Evolutionary conservation across 78 protist species (phyloP), one percentile per base, ranked within the genome.

Genomic region (Dictyostelium purpureum): DNA sequence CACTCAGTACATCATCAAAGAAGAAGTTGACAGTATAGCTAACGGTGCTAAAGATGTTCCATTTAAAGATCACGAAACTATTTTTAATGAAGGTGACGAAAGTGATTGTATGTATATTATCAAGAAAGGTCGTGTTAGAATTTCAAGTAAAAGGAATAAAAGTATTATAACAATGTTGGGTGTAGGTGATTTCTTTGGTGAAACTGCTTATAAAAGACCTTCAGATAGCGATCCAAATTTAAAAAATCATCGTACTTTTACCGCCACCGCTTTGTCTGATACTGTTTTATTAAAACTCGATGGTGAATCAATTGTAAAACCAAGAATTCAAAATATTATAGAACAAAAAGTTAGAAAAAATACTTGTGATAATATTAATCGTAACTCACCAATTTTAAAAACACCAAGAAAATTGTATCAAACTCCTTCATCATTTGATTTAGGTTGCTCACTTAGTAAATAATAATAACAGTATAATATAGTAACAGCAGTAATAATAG

Each of bases 181-280:
- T 2, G 51, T 47, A 28, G 94, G 92, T 56, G 92, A 85, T 9
- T 81, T 77, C 40, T 90, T 90, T 51, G 94, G 94, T 47, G 94
- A 90, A 33, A 76, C 81, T 24, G 70, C 94, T 4, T 47, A 63
- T 24, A n/a, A n/a, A n/a, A 63, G 38, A 63, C 42, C n/a, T 31
- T 63, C 71, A 31, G 33, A 63, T 33, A n/a, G 71, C 26, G 12
- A 47, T 47, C 12, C n/a, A 47, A 47, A 47, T 1, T 47, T 14
- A 47, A 47, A 43, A 43, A 4, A 4, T 47, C 52, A 47, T 63
- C 71, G 71, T 63, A 33, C 71, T 4, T 63, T 63, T 24, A 63
- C 71, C 1, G 71, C 71, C 3, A 63, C 71, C 0, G 71, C 71
- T 1, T 6, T 16, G 0, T 37, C 19, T 31, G 45, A 35, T 33